These are phyloP conservation scores for Alternaria ventricosa DNA, from an alignment of 2,329 filamentous ascomycete genomes.

Conservation along the genomic window DNA sequence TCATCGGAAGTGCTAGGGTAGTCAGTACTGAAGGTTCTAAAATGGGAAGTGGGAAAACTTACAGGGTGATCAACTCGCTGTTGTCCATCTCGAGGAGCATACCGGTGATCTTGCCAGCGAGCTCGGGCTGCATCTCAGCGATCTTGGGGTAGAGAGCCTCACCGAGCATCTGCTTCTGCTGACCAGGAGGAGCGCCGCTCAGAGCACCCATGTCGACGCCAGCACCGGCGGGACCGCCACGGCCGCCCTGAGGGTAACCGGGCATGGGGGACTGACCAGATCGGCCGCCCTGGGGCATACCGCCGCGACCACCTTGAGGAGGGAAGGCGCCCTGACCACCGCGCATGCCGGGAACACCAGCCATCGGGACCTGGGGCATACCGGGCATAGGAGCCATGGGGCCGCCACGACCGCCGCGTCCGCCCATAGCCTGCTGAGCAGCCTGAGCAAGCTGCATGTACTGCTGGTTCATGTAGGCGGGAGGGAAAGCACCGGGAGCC, in stretches of 20 bases:
- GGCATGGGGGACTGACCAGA: slow-evolving; percentile 41
- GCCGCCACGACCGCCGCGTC: slow-evolving; percentile 67
- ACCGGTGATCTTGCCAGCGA: slow-evolving; percentile 98
- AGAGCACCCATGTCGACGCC: slow-evolving; percentile 61
- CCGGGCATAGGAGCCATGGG: slow-evolving; percentile 68
- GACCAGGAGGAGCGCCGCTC: slow-evolving; percentile 63
- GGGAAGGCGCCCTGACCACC: slow-evolving; percentile 49
- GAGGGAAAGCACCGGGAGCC: slow-evolving; percentile 71
- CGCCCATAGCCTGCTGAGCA: slow-evolving; percentile 61
- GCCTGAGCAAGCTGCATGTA: slow-evolving; percentile 82
- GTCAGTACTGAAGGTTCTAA: slow-evolving; percentile 34
- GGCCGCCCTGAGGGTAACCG: slow-evolving; percentile 42
- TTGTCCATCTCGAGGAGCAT: slow-evolving; percentile 99
- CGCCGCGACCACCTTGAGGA: slow-evolving; percentile 50
- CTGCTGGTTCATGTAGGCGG: slow-evolving; percentile 78
- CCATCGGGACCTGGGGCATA: slow-evolving; percentile 73
- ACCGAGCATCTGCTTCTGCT: slow-evolving; percentile 99
- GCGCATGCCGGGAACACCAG: slow-evolving; percentile 50
- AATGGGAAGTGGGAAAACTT: slow-evolving; percentile 60
- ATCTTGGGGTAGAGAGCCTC: slow-evolving; percentile 99
- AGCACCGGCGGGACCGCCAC: slow-evolving; percentile 28
- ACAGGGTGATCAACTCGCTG: slow-evolving; percentile 90
- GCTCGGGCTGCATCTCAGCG: slow-evolving; percentile 87
- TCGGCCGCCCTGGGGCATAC: slow-evolving; percentile 39
- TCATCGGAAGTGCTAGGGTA: slow-evolving; percentile 82